A percentile compares a stretch with the other conserved stretches of the same genome.
These are phyloP conservation scores for Ogataea nonfermentans DNA, from an alignment of 805 yeast genomes.

Conservation along the genomic window DNA sequence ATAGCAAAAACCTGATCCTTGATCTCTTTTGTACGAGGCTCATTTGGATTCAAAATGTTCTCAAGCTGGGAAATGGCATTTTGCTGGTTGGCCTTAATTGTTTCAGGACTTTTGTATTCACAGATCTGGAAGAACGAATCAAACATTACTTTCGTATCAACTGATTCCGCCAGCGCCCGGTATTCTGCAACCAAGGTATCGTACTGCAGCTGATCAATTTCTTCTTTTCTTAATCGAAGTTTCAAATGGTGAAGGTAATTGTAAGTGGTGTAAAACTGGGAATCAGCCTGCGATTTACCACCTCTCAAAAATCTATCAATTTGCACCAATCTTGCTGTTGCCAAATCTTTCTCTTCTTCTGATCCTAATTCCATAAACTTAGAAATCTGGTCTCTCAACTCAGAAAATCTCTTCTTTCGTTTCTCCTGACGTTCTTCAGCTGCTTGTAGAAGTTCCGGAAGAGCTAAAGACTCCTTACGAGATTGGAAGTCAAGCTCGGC, in stretches of 20 bases:
- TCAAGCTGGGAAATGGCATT: constrained; percentile 21
- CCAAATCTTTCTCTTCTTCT: constrained; percentile 34
- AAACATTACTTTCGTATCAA: constrained; percentile 49
- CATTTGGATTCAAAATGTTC: constrained; percentile 18
- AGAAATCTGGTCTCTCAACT: constrained; percentile 34
- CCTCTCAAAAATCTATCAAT: constrained; percentile 55
- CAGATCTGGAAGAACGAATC: constrained; percentile 44
- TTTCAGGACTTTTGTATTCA: constrained; percentile 37
- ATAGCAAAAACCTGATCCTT: constrained; percentile 42
- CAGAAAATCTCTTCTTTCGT: constrained; percentile 33
- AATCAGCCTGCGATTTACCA: constrained; percentile 57
- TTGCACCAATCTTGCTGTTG: constrained; percentile 52
- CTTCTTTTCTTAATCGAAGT: constrained; percentile 39
- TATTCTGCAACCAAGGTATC: constrained; percentile 33
- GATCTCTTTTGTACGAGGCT: constrained; percentile 36
- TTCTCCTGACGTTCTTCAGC: constrained; percentile 40
- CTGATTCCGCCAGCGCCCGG: constrained; percentile 34
- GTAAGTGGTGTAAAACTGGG: constrained; percentile 57
- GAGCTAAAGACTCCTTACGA: constrained; percentile 63
- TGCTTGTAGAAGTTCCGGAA: constrained; percentile 47
- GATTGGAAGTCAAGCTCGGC: constrained; percentile 61
- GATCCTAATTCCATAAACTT: constrained; percentile 22
- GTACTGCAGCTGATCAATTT: constrained; percentile 32
- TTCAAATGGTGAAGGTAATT: constrained; percentile 45
- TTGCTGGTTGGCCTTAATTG: constrained; percentile 26